Evolutionary conservation across 768 basidiomycete genomes (phyloP).

Genomic region (Rubroboletus satanas): DNA sequence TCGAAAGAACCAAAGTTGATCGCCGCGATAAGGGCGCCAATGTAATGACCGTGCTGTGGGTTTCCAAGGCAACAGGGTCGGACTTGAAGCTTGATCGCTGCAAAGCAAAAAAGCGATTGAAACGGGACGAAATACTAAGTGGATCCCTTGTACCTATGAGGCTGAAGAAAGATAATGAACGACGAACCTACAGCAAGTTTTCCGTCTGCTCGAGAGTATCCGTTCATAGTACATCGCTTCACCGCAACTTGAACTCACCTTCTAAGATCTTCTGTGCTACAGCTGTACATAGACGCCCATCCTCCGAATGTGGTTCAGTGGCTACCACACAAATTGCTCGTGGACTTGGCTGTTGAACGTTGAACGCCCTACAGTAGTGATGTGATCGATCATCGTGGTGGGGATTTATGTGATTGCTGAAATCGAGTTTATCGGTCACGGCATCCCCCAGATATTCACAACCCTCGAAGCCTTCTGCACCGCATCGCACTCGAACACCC

Average conservation of each 20-base stretch:
- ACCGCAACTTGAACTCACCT: neutral
- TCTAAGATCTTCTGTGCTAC: neutral
- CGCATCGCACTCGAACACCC: neutral
- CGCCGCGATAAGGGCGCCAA: neutral
- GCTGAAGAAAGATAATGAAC: neutral
- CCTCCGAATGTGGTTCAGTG: neutral
- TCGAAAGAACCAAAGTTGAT: neutral
- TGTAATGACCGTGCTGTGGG: neutral
- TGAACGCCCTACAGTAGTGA: neutral
- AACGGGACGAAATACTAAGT: too few species aligned
- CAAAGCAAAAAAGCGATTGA: neutral
- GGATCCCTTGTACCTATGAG: neutral
- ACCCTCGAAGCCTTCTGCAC: constrained; percentile 1
- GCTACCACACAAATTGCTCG: neutral
- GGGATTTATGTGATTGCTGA: neutral
- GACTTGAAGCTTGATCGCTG: neutral
- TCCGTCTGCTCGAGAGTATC: neutral
- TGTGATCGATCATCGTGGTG: neutral
- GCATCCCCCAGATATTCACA: neutral
- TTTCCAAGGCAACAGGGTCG: neutral
- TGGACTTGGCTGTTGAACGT: neutral
- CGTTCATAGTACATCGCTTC: neutral
- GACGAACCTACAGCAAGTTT: neutral
- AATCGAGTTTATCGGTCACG: neutral
- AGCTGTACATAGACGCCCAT: neutral